Conservation (phyloP, 495 filamentous ascomycete species). For the Cladorrhinum samala region DNA sequence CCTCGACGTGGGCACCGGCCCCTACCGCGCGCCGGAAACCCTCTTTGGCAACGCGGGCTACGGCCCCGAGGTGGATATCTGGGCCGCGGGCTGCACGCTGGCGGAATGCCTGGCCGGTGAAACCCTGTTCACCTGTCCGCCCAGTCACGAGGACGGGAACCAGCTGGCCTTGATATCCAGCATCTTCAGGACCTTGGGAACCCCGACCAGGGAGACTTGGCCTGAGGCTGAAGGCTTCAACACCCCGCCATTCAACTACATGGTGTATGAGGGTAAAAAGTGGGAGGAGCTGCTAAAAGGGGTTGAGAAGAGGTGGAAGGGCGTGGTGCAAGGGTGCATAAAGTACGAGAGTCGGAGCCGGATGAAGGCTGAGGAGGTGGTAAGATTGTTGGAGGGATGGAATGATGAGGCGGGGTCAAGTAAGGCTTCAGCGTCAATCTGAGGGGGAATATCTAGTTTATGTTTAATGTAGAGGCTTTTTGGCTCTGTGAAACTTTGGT, state of each 20-base stretch:
- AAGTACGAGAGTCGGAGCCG: constrained; percentile 27
- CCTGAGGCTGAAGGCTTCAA: constrained; percentile 49
- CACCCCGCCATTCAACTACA: constrained; percentile 51
- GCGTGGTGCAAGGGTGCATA: constrained; percentile 28
- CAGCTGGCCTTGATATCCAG: constrained; percentile 85
- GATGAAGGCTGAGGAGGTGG: constrained; percentile 18
- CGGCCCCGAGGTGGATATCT: constrained; percentile 68
- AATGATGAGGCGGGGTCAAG: not conserved
- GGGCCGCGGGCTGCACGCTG: constrained; percentile 80
- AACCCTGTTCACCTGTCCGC: constrained; percentile 65
- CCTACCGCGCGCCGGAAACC: constrained; percentile 84
- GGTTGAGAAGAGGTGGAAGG: constrained; percentile 26
- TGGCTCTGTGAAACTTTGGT: no score
- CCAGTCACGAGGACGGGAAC: constrained; percentile 75
- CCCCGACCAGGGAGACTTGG: constrained; percentile 71
- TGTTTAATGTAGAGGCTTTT: no score
- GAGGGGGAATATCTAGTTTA: no score
- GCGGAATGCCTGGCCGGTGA: constrained; percentile 53
- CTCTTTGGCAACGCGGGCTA: constrained; percentile 81
- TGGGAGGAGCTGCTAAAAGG: constrained; percentile 37
- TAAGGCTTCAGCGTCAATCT: not conserved
- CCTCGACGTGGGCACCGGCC: constrained; percentile 87
- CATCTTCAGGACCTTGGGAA: constrained; percentile 85
- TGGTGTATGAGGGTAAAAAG: constrained; percentile 32
- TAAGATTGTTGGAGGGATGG: not conserved